Evolutionary conservation across 495 filamentous ascomycete species (phyloP).

Genomic region (Daldinia loculata): DNA sequence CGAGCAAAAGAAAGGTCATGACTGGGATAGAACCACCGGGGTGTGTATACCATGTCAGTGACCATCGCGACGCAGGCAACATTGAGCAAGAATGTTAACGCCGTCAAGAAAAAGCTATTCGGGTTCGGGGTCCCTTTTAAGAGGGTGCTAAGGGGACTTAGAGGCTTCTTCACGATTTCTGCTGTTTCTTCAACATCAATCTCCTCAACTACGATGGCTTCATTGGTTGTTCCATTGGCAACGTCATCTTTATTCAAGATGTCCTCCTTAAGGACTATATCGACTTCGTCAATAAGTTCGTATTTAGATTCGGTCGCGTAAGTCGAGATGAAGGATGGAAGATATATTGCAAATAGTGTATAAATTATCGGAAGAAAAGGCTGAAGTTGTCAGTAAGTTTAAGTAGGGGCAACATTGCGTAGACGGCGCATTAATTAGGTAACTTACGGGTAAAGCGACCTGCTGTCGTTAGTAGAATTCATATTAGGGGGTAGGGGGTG

Average conservation of each 20-base stretch:
- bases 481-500: not conserved
- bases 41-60: slow-evolving; percentile 78
- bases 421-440: not conserved
- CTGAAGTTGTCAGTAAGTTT: slow-evolving; percentile 48
- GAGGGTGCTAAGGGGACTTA: slow-evolving; percentile 65
- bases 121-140: slow-evolving; percentile 80
- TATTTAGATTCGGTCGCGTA: slow-evolving; percentile 66
- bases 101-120: slow-evolving; percentile 62
- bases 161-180: slow-evolving; percentile 52
- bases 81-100: slow-evolving; percentile 76
- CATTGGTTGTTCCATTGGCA: slow-evolving; percentile 41
- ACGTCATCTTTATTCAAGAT: slow-evolving; percentile 46
- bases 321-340: slow-evolving; percentile 70
- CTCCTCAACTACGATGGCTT: slow-evolving; percentile 53
- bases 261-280: slow-evolving; percentile 66
- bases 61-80: slow-evolving; percentile 68
- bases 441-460: slow-evolving; percentile 51
- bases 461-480: slow-evolving; percentile 27
- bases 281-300: slow-evolving; percentile 67
- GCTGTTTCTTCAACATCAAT: slow-evolving; percentile 62
- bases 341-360: slow-evolving; percentile 75
- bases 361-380: slow-evolving; percentile 71
- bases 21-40: slow-evolving; percentile 69
- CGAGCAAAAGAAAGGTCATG: slow-evolving; percentile 84
- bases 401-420: not conserved